Percentiles rank a stretch among this genome's conserved stretches.
Evolutionary conservation across 768 basidiomycete genomes (phyloP).

Genomic region (Xerocomus brunneocitrinus): DNA sequence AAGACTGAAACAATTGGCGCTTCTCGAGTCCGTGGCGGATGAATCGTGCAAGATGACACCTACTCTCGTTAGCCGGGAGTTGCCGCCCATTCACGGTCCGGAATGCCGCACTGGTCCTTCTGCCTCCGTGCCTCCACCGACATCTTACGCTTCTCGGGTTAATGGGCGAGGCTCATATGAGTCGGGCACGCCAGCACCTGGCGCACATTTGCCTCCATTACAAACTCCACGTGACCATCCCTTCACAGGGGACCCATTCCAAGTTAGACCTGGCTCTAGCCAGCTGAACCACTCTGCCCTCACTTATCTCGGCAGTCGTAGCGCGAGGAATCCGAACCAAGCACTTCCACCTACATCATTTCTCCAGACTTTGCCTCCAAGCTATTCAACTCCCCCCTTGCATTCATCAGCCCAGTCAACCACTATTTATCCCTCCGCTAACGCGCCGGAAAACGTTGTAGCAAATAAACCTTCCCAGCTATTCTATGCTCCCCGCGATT

Average conservation of each 20-base stretch:
- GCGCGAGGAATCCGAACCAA: conserved; percentile 15
- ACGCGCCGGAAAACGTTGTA: conserved; percentile 6
- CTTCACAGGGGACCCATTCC: conserved; percentile 32
- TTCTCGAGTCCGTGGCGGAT: conserved; percentile 67
- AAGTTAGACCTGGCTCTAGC: conserved; percentile 46
- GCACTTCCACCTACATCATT: conserved; percentile 9
- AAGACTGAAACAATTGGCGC: conserved; percentile 62
- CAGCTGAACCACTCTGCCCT: conserved; percentile 36
- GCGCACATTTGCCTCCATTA: not conserved
- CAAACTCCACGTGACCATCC: conserved; percentile 8
- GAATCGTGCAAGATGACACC: conserved; percentile 66
- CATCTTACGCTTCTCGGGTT: conserved; percentile 12
- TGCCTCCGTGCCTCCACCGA: conserved; percentile 28
- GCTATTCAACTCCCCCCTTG: conserved; percentile 16
- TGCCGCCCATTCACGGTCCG: conserved; percentile 10
- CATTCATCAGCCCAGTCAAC: conserved; percentile 11
- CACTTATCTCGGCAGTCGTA: conserved; percentile 10
- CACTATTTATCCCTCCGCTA: conserved; percentile 14
- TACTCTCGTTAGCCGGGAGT: conserved; percentile 26
- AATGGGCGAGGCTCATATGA: conserved; percentile 35
- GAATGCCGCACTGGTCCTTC: conserved; percentile 12
- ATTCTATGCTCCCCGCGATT: conserved; percentile 11
- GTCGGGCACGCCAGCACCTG: conserved; percentile 17
- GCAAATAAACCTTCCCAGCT: conserved; percentile 6
- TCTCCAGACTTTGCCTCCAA: conserved; percentile 14